Conservation (phyloP, 495 filamentous ascomycete genomes). For the Tuber umbilicatum region DNA sequence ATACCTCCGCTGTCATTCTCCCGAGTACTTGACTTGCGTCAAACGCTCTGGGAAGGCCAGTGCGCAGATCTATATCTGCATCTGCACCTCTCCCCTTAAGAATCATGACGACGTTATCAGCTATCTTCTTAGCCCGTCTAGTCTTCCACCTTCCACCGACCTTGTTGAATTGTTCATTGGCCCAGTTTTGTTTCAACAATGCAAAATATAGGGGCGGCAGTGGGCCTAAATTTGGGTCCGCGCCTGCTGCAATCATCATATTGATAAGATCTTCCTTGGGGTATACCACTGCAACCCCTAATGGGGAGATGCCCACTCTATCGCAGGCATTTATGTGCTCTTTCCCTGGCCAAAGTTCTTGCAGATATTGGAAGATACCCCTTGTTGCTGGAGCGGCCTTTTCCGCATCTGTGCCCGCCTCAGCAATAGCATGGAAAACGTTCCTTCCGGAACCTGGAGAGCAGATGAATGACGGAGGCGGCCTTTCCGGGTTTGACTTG, state of each 20-base stretch:
- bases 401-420: neutral
- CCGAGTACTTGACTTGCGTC: neutral
- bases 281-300: neutral
- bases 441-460: neutral
- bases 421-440: neutral
- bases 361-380: neutral
- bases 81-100: neutral
- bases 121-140: neutral
- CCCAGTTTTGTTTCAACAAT: neutral
- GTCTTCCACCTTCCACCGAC: slow-evolving; percentile 1
- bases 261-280: neutral
- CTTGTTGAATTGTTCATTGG: neutral
- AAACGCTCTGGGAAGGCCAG: neutral
- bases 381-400: neutral
- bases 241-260: slow-evolving; percentile 1
- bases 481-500: neutral
- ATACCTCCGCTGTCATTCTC: neutral
- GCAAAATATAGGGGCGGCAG: neutral
- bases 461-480: neutral
- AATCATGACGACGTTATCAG: neutral
- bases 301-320: neutral
- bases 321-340: neutral
- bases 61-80: neutral
- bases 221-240: neutral
- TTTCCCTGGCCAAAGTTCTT: neutral